phyloP scores from a whole-genome alignment of 768 basidiomycete genomes.

The Antrodiella citrinella region DNA sequence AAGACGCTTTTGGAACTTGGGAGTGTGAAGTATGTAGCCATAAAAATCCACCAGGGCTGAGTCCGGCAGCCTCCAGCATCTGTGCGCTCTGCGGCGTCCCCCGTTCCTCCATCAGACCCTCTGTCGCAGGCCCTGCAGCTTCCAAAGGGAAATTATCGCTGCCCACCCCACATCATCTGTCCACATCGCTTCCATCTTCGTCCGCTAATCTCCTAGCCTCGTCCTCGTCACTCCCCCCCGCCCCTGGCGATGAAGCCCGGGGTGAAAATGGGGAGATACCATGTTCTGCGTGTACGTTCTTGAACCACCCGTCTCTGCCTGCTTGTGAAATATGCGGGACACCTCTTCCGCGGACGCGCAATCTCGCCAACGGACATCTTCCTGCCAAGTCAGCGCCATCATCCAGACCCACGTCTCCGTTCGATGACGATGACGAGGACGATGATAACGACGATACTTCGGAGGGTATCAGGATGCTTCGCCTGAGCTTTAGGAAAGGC shows the following conservation, averaged over 20 bases:
- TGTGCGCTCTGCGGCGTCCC: constrained; percentile 84
- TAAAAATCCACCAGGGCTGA: constrained; percentile 70
- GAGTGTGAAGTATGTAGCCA: constrained; percentile 86
- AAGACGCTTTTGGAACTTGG: constrained; percentile 48
- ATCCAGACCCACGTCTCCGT: constrained; percentile 50
- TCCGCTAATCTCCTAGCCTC: constrained; percentile 16
- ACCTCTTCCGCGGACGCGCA: constrained; percentile 37
- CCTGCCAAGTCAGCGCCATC: constrained; percentile 53
- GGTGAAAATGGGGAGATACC: constrained; percentile 32
- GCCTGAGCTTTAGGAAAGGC: constrained; percentile 86
- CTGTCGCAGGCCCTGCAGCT: constrained; percentile 14
- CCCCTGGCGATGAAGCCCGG: neutral
- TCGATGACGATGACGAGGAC: constrained; percentile 16
- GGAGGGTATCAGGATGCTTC: constrained; percentile 42
- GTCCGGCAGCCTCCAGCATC: constrained; percentile 56
- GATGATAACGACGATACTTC: constrained; percentile 29
- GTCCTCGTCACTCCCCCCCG: constrained; percentile 24
- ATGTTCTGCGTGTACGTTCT: constrained; percentile 87
- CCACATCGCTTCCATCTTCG: constrained; percentile 34
- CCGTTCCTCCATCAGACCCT: constrained; percentile 24
- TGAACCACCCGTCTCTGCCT: constrained; percentile 70
- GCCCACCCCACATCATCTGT: constrained; percentile 26
- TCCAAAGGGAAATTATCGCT: constrained; percentile 10
- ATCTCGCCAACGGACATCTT: constrained; percentile 14
- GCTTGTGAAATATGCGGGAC: constrained; percentile 86